Evolutionary conservation across 768 basidiomycete species (phyloP), one percentile per base, ranked within the genome.

Genomic region (Rhizopogon rudus): DNA sequence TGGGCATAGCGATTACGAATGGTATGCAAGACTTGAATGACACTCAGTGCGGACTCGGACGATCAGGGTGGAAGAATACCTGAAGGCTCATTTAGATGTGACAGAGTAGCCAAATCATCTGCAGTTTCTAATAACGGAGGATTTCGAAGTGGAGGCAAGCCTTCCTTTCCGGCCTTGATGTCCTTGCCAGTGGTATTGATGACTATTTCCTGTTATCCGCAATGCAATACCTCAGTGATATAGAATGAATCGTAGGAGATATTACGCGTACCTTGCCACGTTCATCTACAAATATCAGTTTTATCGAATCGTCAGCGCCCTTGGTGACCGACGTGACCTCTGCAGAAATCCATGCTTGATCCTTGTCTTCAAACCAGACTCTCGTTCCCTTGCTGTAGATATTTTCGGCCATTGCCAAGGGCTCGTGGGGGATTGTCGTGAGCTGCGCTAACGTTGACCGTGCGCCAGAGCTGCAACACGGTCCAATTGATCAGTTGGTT

Each of bases 21-120:
- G 44, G 96, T 96, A 68, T 99, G 95, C 28, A 99, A 80, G 31
- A 99, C 96, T 96, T 22, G 5, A 62, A 3, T 57, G 20, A 60
- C 44, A 45, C 25, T 35, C 22, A 44, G 52, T 46, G 40, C 35
- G 20, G 44, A 45, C 37, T 40, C 58, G 13, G 17, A 6, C 16
- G 6, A 20, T 33, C n/a, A 25, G 25, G 10, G 14, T 35, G 9
- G 31, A 40, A 14, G n/a, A 41, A 49, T 62, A 95, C 96, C 96
- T 64, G 90, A 92, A 52, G 97, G 96, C 71, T 99, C 97, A 69
- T 98, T 98, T 61, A 99, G 79, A 78, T 98, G 94, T 46, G 93
- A 97, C 64, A 99, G 84, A 53, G 95, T 97, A 46, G 97, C 95
- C 68, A 99, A 80, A 78, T 99, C 97, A 73, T 99, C 97, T 31